Evolutionary conservation across 257 asterid species (phyloP).

Genomic region (Ehretia macrophylla): DNA sequence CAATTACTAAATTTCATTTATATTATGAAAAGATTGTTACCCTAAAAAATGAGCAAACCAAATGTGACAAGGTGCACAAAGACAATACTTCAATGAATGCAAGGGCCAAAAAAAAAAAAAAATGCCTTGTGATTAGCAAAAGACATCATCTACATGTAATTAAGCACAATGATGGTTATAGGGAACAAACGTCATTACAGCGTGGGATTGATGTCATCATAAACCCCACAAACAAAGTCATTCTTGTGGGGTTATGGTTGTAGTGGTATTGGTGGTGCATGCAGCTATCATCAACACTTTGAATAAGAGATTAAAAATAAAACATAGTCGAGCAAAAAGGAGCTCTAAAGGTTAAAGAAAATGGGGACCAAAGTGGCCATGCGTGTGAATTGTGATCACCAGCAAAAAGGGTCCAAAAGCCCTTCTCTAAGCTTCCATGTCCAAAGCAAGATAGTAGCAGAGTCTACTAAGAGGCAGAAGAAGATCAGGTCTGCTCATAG

Average conservation of each 20-base stretch:
- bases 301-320: constrained; percentile 13
- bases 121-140: too few relatives aligned
- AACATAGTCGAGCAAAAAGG: constrained; percentile 1
- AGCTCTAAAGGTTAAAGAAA: constrained; percentile 13
- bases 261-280: constrained; percentile 41
- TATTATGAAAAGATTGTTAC: too few relatives aligned
- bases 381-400: constrained; percentile 93
- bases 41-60: too few relatives aligned
- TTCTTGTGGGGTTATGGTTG: constrained; percentile 27
- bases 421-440: background rate
- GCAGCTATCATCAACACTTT: constrained; percentile 50
- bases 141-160: too few relatives aligned
- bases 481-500: too few relatives aligned
- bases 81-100: too few relatives aligned
- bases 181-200: constrained; percentile 53
- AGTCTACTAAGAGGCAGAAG: constrained; percentile 8
- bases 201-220: constrained; percentile 77
- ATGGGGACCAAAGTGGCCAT: constrained; percentile 66
- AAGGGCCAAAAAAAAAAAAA: too few relatives aligned
- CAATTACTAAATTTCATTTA: too few relatives aligned
- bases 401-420: constrained; percentile 33
- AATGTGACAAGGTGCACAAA: too few relatives aligned
- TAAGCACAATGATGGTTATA: background rate
- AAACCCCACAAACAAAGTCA: constrained; percentile 34
- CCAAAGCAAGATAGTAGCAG: constrained; percentile 6